Evolutionary conservation across 805 yeast genomes (phyloP).

Genomic region (Yamadazyma philogaea): DNA sequence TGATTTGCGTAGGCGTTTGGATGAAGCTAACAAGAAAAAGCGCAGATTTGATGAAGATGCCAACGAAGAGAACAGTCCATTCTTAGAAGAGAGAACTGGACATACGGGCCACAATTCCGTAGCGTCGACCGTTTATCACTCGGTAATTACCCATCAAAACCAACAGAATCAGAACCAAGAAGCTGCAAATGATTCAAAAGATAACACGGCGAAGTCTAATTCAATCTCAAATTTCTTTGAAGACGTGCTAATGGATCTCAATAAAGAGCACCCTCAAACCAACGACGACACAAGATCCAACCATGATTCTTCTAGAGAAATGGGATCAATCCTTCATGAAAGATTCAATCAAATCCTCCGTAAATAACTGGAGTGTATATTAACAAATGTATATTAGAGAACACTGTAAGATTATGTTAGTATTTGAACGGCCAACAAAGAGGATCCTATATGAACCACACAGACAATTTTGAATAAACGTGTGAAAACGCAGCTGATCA

Average conservation of each 20-base stretch:
- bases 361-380: neutral
- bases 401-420: neutral
- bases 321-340: constrained; percentile 15
- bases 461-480: too few species aligned
- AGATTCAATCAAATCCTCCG: constrained; percentile 10
- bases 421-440: neutral
- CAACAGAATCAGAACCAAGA: constrained; percentile 4
- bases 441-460: too few species aligned
- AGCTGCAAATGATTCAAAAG: constrained; percentile 1
- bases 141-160: constrained; percentile 16
- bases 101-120: constrained; percentile 18
- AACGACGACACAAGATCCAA: constrained; percentile 7
- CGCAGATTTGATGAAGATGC: constrained; percentile 13
- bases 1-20: constrained; percentile 14
- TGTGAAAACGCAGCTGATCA: too few species aligned
- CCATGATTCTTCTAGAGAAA: constrained; percentile 13
- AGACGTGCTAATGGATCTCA: constrained; percentile 20
- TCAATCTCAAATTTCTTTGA: constrained; percentile 34
- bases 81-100: constrained; percentile 11
- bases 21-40: constrained; percentile 10
- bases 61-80: constrained; percentile 29
- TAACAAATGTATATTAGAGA: neutral
- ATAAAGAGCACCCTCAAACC: constrained; percentile 8
- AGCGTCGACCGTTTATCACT: constrained; percentile 33
- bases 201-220: constrained; percentile 16